A percentile compares a stretch with the other conserved stretches of the same genome.
Evolutionary conservation across 1,139 yeast genomes (phyloP).

Genomic region (Suhomyces yuchorum): DNA sequence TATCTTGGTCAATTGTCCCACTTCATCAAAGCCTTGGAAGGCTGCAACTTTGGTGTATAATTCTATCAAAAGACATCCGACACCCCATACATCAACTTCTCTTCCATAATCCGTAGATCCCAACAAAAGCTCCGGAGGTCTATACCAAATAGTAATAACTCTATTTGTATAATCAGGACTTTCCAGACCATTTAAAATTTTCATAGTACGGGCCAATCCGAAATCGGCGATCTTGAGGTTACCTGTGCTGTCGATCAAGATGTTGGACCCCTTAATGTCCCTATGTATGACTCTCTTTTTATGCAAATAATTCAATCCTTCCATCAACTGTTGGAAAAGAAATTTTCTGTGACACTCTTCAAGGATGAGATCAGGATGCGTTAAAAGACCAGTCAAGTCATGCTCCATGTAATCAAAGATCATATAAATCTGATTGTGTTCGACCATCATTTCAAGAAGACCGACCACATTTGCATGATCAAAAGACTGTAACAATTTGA

Average conservation of each 20-base stretch:
- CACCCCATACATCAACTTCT: conserved; percentile 96
- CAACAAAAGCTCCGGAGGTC: conserved; percentile 90
- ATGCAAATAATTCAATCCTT: conserved; percentile 83
- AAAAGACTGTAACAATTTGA: conserved; percentile 82
- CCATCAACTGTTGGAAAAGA: conserved; percentile 72
- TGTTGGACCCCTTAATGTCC: conserved; percentile 93
- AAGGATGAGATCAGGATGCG: conserved; percentile 70
- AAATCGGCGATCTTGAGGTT: conserved; percentile 86
- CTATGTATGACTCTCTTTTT: conserved; percentile 80
- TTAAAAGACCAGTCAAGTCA: conserved; percentile 84
- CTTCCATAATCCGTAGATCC: conserved; percentile 91
- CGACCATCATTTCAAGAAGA: conserved; percentile 87
- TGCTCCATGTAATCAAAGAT: conserved; percentile 92
- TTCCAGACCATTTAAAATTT: conserved; percentile 51
- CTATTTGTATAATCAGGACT: conserved; percentile 85
- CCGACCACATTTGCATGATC: conserved; percentile 82
- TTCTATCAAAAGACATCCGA: conserved; percentile 88
- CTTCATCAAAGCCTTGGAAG: conserved; percentile 88
- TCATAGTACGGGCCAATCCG: conserved; percentile 87
- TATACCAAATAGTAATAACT: conserved; percentile 94
- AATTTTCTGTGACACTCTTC: conserved; percentile 72
- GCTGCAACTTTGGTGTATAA: conserved; percentile 73
- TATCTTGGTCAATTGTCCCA: conserved; percentile 76
- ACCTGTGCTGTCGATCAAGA: conserved; percentile 73
- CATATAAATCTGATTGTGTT: conserved; percentile 78